phyloP scores from a whole-genome alignment of 805 yeast genomes.

The Ogataea nakhonphanomensis region DNA sequence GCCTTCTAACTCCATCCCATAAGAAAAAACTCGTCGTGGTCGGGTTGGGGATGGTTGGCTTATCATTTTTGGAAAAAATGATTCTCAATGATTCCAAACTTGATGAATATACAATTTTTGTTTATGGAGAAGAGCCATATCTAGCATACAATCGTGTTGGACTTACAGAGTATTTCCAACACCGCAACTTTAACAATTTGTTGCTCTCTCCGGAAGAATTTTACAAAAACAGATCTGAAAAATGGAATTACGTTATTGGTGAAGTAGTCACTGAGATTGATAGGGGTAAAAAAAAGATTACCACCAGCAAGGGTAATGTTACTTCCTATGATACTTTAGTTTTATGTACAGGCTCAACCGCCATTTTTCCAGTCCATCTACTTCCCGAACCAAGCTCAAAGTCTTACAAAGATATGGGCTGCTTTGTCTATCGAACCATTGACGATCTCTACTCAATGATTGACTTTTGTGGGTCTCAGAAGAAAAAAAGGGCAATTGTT shows the following conservation, averaged over 20 bases:
- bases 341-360: conserved; percentile 34
- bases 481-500: conserved; percentile 28
- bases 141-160: conserved; percentile 38
- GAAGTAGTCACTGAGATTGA: conserved; percentile 22
- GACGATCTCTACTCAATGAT: conserved; percentile 34
- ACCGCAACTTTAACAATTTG: conserved; percentile 26
- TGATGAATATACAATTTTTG: conserved; percentile 26
- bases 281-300: conserved; percentile 12
- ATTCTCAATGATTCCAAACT: conserved; percentile 31
- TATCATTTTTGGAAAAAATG: conserved; percentile 35
- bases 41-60: conserved; percentile 38
- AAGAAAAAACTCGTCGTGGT: conserved; percentile 30
- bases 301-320: conserved; percentile 16
- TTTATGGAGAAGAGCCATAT: conserved; percentile 36
- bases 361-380: conserved; percentile 27
- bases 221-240: conserved; percentile 22
- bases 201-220: conserved; percentile 27
- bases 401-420: conserved; percentile 28
- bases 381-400: conserved; percentile 19
- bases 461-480: conserved; percentile 18
- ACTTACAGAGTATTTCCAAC: conserved; percentile 31
- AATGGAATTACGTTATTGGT: conserved; percentile 27
- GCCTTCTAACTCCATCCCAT: background rate
- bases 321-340: conserved; percentile 29
- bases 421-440: conserved; percentile 35